Evolutionary conservation across 768 basidiomycete species (phyloP).

Genomic region (Agaricus sinodeliciosus): DNA sequence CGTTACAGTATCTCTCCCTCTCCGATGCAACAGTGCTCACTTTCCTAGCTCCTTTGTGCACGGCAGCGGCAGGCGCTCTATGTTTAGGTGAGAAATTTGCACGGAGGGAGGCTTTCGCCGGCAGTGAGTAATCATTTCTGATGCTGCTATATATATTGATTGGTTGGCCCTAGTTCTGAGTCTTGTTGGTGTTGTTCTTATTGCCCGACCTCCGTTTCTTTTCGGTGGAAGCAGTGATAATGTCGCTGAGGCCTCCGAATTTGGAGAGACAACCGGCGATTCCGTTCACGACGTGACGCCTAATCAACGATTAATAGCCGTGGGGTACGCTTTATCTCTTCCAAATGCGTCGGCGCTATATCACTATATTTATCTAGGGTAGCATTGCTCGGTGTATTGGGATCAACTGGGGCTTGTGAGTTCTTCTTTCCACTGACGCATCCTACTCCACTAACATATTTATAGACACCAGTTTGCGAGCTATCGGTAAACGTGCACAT

Average conservation of each 20-base stretch:
- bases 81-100: conserved; percentile 57
- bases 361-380: conserved; percentile 29
- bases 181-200: conserved; percentile 71
- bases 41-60: conserved; percentile 65
- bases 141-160: neutral
- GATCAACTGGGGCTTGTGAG: conserved; percentile 65
- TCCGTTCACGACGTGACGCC: conserved; percentile 21
- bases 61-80: conserved; percentile 54
- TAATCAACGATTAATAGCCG: conserved; percentile 46
- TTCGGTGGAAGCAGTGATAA: conserved; percentile 40
- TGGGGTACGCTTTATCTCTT: conserved; percentile 34
- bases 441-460: neutral
- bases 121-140: conserved; percentile 22
- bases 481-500: conserved; percentile 67
- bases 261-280: conserved; percentile 16
- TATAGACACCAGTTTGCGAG: conserved; percentile 35
- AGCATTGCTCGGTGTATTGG: conserved; percentile 59
- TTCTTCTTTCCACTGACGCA: neutral
- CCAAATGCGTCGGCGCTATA: neutral
- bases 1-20: conserved; percentile 67
- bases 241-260: neutral
- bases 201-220: conserved; percentile 70
- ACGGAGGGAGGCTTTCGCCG: conserved; percentile 46
- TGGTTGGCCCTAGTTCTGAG: conserved; percentile 40
- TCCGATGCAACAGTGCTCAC: conserved; percentile 75